Base-by-base conservation (phyloP, 2,329 filamentous ascomycete species). In the Fusarium pseudograminearum region DNA sequence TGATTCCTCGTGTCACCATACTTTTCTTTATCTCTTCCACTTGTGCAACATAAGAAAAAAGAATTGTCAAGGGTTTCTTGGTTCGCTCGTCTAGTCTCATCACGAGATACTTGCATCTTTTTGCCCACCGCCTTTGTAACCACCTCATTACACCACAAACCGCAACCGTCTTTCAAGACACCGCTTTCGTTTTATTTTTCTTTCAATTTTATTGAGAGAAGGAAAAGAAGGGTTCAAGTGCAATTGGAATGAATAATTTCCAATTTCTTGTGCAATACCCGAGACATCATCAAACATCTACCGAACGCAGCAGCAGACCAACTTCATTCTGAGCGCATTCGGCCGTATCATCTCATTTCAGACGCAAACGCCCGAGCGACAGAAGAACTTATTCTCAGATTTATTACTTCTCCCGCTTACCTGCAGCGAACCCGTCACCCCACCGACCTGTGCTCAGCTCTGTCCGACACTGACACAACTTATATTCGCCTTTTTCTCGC, bases 81-180 rank as follows among this genome's bases (percentile, higher is more conserved):
- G 40, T 40, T 65, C 20, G 28, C 38, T 44, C 45, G 47, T 52
- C 31, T 57, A 44, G 38, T 40, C 46, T 20, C 30, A 71, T 71
- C 68, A 71, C 68, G 68, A 71, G 65, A 69, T 61, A 65, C 61
- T 57, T 22, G 46, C 52, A 41, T 52, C 48, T 44, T 46, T 46
- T 51, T 47, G 50, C 53, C 68, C 68, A 71, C 68, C 68, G 68
- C 68, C 56, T 63, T 71, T 66, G 34, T 44, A 53, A 33, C 46
- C 28, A 46, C 52, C 45, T 51, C 38, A 70, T 44, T 40, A 51
- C 22, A 50, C 48, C 20, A 51, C 45, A 47, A 50, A 51, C 68
- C 34, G 67, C 63, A 71, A 57, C n/a, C 67, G 36, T 44, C 16
- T 41, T 30, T 30, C 47, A 30, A 36, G 24, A 22, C 22, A 34